phyloP scores from a whole-genome alignment of 1,139 yeast genomes.

The Zygoascus hellenicus region DNA sequence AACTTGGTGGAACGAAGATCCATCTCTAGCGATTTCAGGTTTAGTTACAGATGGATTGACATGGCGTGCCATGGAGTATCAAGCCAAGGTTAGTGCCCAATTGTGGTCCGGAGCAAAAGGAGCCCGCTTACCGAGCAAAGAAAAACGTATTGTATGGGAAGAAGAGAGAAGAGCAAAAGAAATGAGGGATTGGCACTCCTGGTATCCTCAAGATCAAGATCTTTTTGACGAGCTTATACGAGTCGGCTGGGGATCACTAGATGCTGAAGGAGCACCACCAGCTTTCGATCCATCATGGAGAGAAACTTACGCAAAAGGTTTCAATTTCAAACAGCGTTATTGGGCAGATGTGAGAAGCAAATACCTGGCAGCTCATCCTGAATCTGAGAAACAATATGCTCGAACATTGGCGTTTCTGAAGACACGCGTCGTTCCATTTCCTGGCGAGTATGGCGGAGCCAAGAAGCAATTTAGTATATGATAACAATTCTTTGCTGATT shows the following conservation, averaged over 20 bases:
- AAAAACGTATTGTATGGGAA: conserved; percentile 20
- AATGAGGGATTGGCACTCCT: conserved; percentile 20
- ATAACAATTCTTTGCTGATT: too few species aligned
- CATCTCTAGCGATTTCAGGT: conserved; percentile 21
- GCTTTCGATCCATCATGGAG: conserved; percentile 6
- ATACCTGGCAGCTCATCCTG: conserved; percentile 13
- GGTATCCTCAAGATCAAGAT: conserved; percentile 22
- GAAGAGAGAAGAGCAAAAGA: conserved; percentile 14
- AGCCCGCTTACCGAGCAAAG: conserved; percentile 16
- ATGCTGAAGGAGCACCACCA: not conserved
- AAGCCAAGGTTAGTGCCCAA: conserved; percentile 22
- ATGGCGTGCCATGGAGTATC: conserved; percentile 22
- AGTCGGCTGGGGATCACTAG: conserved; percentile 13
- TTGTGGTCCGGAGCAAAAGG: conserved; percentile 17
- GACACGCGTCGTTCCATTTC: conserved; percentile 1
- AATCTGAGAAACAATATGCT: conserved; percentile 7
- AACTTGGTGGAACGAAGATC: conserved; percentile 26
- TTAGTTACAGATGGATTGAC: conserved; percentile 21
- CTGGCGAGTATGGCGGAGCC: conserved; percentile 9
- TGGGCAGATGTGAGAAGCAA: conserved; percentile 12
- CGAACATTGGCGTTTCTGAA: conserved; percentile 10
- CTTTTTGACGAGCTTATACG: conserved; percentile 19
- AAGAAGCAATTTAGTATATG: not conserved
- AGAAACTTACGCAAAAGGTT: conserved; percentile 10
- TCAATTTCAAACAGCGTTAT: conserved; percentile 8